These are phyloP conservation scores for Glebionis coronaria DNA, from an alignment of 129 eudicot genomes.

Conservation along the genomic window DNA sequence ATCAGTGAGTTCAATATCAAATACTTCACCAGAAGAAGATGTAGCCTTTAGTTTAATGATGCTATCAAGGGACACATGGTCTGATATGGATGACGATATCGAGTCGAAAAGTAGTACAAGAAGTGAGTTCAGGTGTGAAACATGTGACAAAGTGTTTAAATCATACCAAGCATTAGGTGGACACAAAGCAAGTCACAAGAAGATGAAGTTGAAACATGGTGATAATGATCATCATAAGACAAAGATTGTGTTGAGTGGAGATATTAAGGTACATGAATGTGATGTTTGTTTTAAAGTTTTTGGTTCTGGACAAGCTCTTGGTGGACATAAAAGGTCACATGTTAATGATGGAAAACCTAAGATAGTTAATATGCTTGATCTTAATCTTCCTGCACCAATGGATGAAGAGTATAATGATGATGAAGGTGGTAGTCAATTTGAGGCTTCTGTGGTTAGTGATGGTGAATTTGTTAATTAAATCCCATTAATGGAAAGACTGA, in stretches of 20 bases:
- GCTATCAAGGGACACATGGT: slow-evolving; percentile 78
- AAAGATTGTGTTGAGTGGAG: slow-evolving; percentile 21
- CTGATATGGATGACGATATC: slow-evolving; percentile 5
- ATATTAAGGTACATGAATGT: slow-evolving; percentile 54
- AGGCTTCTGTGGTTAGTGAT: slow-evolving; percentile 64
- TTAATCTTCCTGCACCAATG: slow-evolving; percentile 76
- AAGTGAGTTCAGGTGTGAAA: slow-evolving; percentile 52
- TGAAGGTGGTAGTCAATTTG: slow-evolving; percentile 51
- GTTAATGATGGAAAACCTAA: slow-evolving; percentile 29
- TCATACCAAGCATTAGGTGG: slow-evolving; percentile 93
- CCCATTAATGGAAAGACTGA: slow-evolving; percentile 20
- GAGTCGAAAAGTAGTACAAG: slow-evolving; percentile 21
- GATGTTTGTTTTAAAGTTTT: slow-evolving; percentile 75
- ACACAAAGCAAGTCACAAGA: slow-evolving; percentile 87
- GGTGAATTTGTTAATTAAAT: slow-evolving; percentile 43
- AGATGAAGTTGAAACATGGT: slow-evolving; percentile 16
- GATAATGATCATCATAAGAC: slow-evolving; percentile 4
- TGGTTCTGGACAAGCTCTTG: slow-evolving; percentile 87
- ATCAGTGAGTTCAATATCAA: slow-evolving; percentile 53
- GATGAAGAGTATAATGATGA: slow-evolving; percentile 38
- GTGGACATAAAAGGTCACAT: slow-evolving; percentile 96
- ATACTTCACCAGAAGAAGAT: slow-evolving; percentile 63
- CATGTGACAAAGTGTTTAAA: slow-evolving; percentile 59
- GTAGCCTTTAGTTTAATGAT: slow-evolving; percentile 74
- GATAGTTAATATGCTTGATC: slow-evolving; percentile 53